Conservation (phyloP, 73 alveolate species). For the Paraurostyla sp. region DNA sequence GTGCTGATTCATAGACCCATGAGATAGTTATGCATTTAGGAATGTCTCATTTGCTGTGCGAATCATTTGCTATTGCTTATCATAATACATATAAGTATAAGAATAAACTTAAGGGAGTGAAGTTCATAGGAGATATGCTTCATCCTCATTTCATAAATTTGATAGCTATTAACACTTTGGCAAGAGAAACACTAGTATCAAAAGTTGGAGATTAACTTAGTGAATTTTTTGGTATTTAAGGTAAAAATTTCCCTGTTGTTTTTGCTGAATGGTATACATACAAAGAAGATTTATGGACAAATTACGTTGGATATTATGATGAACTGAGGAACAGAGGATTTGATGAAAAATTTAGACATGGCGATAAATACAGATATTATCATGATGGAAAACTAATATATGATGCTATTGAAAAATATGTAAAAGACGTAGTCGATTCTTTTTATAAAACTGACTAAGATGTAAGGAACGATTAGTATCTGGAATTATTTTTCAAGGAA, state of each 20-base stretch:
- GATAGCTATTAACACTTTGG: constrained; percentile 1
- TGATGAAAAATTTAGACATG: constrained; percentile 1
- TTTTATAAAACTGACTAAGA: neutral
- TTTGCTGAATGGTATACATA: neutral
- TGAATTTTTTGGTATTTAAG: constrained; percentile 27
- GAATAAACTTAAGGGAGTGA: neutral
- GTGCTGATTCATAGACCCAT: constrained; percentile 24
- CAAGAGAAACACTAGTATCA: neutral
- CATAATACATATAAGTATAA: constrained; percentile 6
- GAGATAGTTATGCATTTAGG: constrained; percentile 34
- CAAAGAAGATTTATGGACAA: constrained; percentile 5
- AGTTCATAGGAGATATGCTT: neutral
- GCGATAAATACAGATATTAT: constrained; percentile 16
- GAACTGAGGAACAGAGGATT: constrained; percentile 14
- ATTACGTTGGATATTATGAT: neutral
- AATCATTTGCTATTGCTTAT: constrained; percentile 2
- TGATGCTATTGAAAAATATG: constrained; percentile 17
- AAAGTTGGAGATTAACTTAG: constrained; percentile 6
- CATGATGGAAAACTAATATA: neutral
- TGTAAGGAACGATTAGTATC: neutral
- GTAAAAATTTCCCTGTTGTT: neutral
- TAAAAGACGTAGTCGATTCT: neutral
- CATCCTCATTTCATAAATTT: constrained; percentile 16
- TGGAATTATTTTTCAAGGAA: neutral
- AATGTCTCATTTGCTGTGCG: constrained; percentile 15